Base-by-base conservation (phyloP, 768 basidiomycete species). In the Amanita thiersii region DNA sequence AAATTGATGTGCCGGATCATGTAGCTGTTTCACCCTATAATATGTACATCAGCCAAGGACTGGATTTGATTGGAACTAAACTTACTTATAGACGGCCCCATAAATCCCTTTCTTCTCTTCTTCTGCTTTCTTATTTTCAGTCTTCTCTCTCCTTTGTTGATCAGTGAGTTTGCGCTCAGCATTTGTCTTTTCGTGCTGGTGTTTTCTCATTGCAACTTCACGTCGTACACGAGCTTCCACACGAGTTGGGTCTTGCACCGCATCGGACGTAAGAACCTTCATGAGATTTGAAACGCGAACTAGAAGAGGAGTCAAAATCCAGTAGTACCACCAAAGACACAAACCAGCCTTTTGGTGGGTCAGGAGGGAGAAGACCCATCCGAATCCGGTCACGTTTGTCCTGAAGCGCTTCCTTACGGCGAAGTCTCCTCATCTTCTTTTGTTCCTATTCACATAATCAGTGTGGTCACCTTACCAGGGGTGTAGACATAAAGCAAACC, bases 241-340 rank as follows among this genome's bases (percentile, higher is more conserved):
- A 38, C 92, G 81, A 2, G 96, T 99, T 0, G 96, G 96, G 57
- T 98, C 96, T 73, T 91, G 87, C 18, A 99, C 83, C 0, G 93
- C 94, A 54, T 97, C 92, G 6, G 88, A 87, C 0, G 96, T 97
- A 19, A 99, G 69, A 11, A 99, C 96, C 56, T 90, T 91, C 93
- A 98, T 98, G 57, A 98, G 62, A 61, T 99, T 99, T 30, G 87
- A 78, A 46, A 99, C 69, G 20, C 91, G 89, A 44, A 99, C 94
- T 92, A 32, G 28, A 42, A 21, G 28, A 14, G 25, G 7, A 28
- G 26, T 26, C 15, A 56, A 41, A 14, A 8, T 21, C 17, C 18
- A 18, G 37, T 11, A 10, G 4, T 40, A 42, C 15, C n/a, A 42
- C 11, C 4, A 24, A 6, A 12, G n/a, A 32, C 3, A 18, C 21